Percentiles rank a stretch among this genome's conserved stretches.
phyloP scores from a whole-genome alignment of 305 asterid genomes.

The Fraxinus ornus region DNA sequence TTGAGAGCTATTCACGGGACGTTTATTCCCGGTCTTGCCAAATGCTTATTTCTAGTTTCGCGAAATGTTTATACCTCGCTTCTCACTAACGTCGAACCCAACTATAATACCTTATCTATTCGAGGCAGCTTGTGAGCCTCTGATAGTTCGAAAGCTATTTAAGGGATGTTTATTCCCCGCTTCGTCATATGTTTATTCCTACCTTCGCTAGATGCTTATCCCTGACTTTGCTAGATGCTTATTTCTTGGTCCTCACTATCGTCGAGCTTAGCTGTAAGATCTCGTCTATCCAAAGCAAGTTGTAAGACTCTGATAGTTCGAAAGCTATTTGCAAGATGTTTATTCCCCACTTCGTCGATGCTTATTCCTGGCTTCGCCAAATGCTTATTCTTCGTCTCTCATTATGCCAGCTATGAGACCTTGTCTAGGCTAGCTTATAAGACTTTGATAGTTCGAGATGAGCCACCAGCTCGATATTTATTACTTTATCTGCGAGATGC shows the following conservation, averaged over 20 bases:
- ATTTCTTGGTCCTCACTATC: no score
- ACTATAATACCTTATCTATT: not conserved
- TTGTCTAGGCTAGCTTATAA: not conserved
- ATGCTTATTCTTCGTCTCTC: not conserved
- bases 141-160: not conserved
- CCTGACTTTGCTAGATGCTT: no score
- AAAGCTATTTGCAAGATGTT: not conserved
- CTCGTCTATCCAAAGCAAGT: no score
- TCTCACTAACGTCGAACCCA: not conserved
- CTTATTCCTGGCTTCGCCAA: not conserved
- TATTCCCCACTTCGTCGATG: not conserved
- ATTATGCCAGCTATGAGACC: not conserved
- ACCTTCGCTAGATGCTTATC: no score
- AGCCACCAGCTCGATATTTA: not conserved
- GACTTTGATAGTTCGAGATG: not conserved
- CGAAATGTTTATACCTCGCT: not conserved
- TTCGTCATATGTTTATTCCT: no score
- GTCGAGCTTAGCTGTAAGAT: no score
- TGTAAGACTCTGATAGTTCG: not conserved
- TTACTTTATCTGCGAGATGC: not conserved
- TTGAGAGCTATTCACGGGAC: not conserved
- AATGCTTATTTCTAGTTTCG: no score
- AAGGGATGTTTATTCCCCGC: not conserved
- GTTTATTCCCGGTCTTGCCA: not conserved
- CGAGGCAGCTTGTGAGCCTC: not conserved